Conservation (phyloP, 2,329 filamentous ascomycete species). For the Neophaeococcomyces mojaviensis region DNA sequence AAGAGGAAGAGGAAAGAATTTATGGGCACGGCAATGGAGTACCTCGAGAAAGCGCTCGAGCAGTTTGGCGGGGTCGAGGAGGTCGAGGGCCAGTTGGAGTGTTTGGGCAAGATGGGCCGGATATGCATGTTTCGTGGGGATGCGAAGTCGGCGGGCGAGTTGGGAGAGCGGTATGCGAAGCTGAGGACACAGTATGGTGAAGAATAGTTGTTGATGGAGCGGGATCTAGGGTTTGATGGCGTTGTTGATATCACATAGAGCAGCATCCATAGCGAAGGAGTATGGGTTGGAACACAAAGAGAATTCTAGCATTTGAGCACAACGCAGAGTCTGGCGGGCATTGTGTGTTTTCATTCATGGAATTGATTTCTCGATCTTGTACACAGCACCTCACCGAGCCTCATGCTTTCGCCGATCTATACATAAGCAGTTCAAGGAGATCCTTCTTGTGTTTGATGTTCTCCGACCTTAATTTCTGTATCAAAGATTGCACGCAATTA, state of each 20-base stretch:
- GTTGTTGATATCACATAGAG: slow-evolving; percentile 8
- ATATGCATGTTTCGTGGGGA: slow-evolving; percentile 66
- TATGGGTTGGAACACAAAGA: too few species aligned
- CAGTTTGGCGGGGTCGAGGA: slow-evolving; percentile 63
- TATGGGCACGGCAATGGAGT: slow-evolving; percentile 51
- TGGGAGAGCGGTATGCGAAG: slow-evolving; percentile 54
- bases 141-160: slow-evolving; percentile 55
- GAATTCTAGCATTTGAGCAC: too few species aligned
- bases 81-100: slow-evolving; percentile 63
- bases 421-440: too few species aligned
- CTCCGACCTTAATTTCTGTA: too few species aligned
- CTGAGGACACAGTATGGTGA: slow-evolving; percentile 40
- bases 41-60: slow-evolving; percentile 55
- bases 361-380: too few species aligned
- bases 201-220: slow-evolving; percentile 7
- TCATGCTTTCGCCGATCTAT: too few species aligned
- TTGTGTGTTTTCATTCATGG: too few species aligned
- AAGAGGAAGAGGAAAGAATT: slow-evolving; percentile 46
- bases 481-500: slow-evolving; percentile 23
- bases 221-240: background rate
- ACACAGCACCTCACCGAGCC: too few species aligned
- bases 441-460: too few species aligned
- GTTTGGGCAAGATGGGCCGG: slow-evolving; percentile 73
- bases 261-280: too few species aligned
- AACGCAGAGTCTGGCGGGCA: too few species aligned